These are phyloP conservation scores for Vitis rupestris DNA, from an alignment of 164 flowering plant genomes.

Conservation along the genomic window DNA sequence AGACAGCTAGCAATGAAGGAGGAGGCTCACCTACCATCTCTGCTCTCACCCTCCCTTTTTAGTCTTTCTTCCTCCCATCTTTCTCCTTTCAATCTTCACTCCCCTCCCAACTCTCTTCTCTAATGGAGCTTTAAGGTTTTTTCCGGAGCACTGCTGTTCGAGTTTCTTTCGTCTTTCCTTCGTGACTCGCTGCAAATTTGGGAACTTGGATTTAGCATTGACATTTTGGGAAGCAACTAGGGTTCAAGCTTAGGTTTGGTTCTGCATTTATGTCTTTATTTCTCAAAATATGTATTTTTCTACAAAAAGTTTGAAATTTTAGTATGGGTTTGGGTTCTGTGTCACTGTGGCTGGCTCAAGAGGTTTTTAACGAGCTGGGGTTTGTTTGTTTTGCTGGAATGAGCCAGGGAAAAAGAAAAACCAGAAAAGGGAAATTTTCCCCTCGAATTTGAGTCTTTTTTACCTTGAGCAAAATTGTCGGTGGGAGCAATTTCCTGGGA, in stretches of 20 bases:
- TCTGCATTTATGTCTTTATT: background rate
- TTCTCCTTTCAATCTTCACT: background rate
- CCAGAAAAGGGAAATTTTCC: no score
- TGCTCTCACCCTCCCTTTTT: slow-evolving; percentile 21
- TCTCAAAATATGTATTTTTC: no score
- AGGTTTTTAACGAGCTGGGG: no score
- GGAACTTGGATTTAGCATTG: no score
- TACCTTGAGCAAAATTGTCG: no score
- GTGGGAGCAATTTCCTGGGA: no score
- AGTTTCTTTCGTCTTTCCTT: no score
- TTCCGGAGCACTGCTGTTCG: background rate
- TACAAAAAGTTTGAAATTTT: no score
- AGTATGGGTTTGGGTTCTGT: no score
- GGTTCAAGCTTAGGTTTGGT: slow-evolving; percentile 7
- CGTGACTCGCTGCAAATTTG: no score
- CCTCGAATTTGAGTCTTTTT: no score
- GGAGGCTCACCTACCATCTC: slow-evolving; percentile 58
- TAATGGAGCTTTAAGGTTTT: background rate
- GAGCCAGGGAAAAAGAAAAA: slow-evolving; percentile 2
- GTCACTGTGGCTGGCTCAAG: no score
- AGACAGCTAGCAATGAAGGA: slow-evolving; percentile 71
- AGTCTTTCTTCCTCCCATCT: slow-evolving; percentile 17
- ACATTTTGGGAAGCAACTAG: background rate
- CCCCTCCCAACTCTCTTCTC: background rate
- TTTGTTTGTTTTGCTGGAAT: slow-evolving; percentile 7